Percentiles rank a stretch among this genome's conserved stretches.
Evolutionary conservation across 345 rosid genomes (phyloP).

Genomic region (Ricinus communis): DNA sequence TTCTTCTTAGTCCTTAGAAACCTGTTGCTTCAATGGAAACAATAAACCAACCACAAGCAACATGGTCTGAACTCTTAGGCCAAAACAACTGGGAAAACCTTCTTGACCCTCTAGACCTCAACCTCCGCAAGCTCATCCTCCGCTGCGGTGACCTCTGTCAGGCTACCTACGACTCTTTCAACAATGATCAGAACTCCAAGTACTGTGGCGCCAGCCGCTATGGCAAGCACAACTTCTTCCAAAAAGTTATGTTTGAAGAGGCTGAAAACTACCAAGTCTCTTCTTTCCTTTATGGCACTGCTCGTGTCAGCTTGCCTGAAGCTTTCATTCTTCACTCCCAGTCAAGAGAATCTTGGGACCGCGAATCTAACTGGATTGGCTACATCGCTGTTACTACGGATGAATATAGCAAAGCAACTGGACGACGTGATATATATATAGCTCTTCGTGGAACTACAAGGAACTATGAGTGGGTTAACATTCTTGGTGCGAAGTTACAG

Average conservation of each 20-base stretch:
- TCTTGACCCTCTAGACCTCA: slow-evolving; percentile 64
- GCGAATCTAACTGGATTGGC: slow-evolving; percentile 97
- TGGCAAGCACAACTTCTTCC: slow-evolving; percentile 58
- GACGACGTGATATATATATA: slow-evolving; percentile 76
- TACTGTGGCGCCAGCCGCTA: slow-evolving; percentile 89
- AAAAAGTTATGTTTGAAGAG: slow-evolving; percentile 64
- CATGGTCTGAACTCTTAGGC: slow-evolving; percentile 66
- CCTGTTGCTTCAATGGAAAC: no score
- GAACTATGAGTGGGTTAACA: slow-evolving; percentile 75
- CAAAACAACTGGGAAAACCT: slow-evolving; percentile 65
- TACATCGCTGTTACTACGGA: slow-evolving; percentile 75
- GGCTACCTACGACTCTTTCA: slow-evolving; percentile 90
- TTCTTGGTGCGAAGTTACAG: slow-evolving; percentile 55
- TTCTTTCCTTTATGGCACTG: slow-evolving; percentile 75
- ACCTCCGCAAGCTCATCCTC: slow-evolving; percentile 68
- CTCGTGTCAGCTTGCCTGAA: slow-evolving; percentile 54
- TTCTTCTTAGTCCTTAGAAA: no score
- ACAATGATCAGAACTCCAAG: slow-evolving; percentile 76
- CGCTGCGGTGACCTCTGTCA: slow-evolving; percentile 92
- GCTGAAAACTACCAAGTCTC: slow-evolving; percentile 49
- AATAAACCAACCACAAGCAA: slow-evolving; percentile 9
- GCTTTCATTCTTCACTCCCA: slow-evolving; percentile 65
- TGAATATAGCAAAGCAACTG: slow-evolving; percentile 40
- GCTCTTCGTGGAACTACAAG: slow-evolving; percentile 78
- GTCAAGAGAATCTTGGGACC: slow-evolving; percentile 84